Evolutionary conservation across 2,329 filamentous ascomycete species (phyloP).

Genomic region (Bimuria novae-zelandiae): DNA sequence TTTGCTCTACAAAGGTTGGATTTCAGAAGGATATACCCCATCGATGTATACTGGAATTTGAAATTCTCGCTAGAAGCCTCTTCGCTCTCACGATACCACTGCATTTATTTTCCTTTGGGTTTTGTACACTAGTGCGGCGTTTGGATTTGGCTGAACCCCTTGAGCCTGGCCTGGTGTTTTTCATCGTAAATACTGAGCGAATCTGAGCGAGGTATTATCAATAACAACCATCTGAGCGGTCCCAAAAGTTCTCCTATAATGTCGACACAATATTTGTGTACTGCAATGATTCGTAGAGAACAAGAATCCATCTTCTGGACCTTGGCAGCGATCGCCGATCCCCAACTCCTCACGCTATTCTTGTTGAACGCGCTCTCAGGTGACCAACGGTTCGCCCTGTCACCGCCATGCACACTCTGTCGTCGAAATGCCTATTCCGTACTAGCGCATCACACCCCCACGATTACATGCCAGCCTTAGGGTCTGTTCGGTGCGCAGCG

Average conservation of each 20-base stretch:
- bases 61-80: background rate
- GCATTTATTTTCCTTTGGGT: background rate
- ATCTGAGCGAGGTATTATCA: background rate
- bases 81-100: slow-evolving; percentile 5
- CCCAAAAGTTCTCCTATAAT: background rate
- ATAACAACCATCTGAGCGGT: background rate
- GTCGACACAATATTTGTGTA: background rate
- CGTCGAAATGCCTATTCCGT: background rate
- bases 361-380: background rate
- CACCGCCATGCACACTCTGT: too few species aligned
- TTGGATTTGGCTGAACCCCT: slow-evolving; percentile 2
- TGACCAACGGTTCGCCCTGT: too few species aligned
- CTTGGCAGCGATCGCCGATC: too few species aligned
- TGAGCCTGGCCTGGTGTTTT: background rate
- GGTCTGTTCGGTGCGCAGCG: too few species aligned
- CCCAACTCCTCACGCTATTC: background rate
- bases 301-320: too few species aligned
- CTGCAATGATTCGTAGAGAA: background rate
- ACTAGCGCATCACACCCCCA: background rate
- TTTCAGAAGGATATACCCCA: slow-evolving; percentile 21
- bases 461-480: too few species aligned
- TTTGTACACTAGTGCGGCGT: slow-evolving; percentile 4
- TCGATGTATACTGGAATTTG: background rate
- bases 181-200: background rate
- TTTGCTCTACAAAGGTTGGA: background rate